Evolutionary conservation across 2,329 filamentous ascomycete species (phyloP).

Genomic region (Leptographium lundbergii): DNA sequence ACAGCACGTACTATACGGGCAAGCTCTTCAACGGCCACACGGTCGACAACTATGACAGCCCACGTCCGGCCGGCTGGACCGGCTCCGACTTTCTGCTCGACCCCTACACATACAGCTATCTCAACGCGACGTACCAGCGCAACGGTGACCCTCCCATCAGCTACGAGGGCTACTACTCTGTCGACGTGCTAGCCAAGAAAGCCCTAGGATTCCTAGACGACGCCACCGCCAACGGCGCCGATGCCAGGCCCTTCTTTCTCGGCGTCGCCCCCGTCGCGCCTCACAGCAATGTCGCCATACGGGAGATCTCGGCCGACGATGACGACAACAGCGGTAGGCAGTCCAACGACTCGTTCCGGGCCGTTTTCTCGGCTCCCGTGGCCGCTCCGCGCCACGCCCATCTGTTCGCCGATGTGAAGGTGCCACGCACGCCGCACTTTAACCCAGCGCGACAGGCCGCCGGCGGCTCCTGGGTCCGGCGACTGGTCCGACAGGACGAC

Average conservation of each 20-base stretch:
- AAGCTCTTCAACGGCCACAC: constrained; percentile 58
- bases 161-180: constrained; percentile 40
- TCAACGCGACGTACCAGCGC: constrained; percentile 44
- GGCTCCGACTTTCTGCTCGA: constrained; percentile 44
- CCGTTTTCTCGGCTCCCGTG: constrained; percentile 33
- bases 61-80: constrained; percentile 46
- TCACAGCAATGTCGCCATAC: constrained; percentile 39
- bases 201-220: constrained; percentile 49
- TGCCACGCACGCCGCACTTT: constrained; percentile 52
- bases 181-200: constrained; percentile 45
- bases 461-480: constrained; percentile 33
- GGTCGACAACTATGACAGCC: constrained; percentile 45
- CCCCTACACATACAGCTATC: constrained; percentile 50
- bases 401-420: constrained; percentile 44
- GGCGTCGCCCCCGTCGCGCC: constrained; percentile 54
- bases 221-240: constrained; percentile 33
- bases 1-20: constrained; percentile 61
- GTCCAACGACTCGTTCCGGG: constrained; percentile 10
- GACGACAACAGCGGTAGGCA: no score
- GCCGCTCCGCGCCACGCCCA: constrained; percentile 47
- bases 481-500: constrained; percentile 27
- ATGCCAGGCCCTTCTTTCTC: constrained; percentile 51
- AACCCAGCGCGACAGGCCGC: constrained; percentile 41
- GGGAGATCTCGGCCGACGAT: constrained; percentile 3
- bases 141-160: constrained; percentile 41